Evolutionary conservation across 768 basidiomycete species (phyloP), one percentile per base, ranked within the genome.

Genomic region (Pleurotus pulmonarius): DNA sequence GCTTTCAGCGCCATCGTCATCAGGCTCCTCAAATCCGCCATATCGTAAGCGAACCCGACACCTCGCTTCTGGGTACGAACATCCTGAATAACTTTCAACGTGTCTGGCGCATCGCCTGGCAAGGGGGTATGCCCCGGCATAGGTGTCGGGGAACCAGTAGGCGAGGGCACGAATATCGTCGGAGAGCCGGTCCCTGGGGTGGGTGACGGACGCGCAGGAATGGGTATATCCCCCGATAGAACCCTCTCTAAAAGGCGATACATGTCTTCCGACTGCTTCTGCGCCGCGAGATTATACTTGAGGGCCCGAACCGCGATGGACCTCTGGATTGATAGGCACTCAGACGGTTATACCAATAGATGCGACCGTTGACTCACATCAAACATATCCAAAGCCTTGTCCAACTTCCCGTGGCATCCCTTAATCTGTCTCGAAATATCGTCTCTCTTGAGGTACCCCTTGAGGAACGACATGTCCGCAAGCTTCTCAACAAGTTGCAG

Each of bases 371-470:
- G 29, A 69, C 73, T 57, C 56, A 77, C 80, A 37, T 75, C 71
- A 63, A 86, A 86, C 66, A 80, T 70, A 22, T 64, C 63, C 20
- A 87, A 65, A 4, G 82, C 81, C 38, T 86, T 81, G 22, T 73
- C 71, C 18, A 91, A 71, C 1, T 73, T 73, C 9, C 77, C 71
- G 49, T 84, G 79, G 49, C 85, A 87, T 2, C 65, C 69, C 0
- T 67, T 63, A 38, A 91, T 81, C 29, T 78, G 76, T 4, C 72
- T 67, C 15, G 72, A 63, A 24, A 83, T 82, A 58, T 88, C 87
- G 26, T 83, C 82, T 37, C 80, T 76, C 61, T 79, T 80, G 44
- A 87, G 70, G 64, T 85, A 88, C 5, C 84, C 75, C 66, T 85
- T 84, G 60, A 88, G 65, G 69, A 87, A 87, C 0, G 86, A 53